Evolutionary conservation across 495 filamentous ascomycete genomes (phyloP).

Genomic region (Tuber magnatum): DNA sequence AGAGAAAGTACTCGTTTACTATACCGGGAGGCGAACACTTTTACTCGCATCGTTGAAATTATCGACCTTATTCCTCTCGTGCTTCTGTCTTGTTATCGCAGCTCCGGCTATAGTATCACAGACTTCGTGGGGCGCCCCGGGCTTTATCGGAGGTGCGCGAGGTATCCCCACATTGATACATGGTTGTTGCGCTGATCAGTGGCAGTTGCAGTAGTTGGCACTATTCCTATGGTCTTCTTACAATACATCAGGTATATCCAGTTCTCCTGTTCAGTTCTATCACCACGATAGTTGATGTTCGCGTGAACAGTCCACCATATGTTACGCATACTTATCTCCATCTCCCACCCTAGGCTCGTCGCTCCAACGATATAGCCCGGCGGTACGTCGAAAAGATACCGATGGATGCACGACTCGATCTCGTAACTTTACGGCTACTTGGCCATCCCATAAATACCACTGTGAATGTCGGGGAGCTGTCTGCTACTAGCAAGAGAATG

Average conservation of each 20-base stretch:
- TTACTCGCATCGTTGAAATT: constrained; percentile 31
- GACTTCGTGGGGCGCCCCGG: constrained; percentile 18
- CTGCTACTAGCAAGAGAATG: constrained; percentile 50
- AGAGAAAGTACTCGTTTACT: constrained; percentile 24
- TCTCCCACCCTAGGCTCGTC: constrained; percentile 61
- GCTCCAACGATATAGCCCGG: constrained; percentile 58
- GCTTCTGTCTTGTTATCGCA: constrained; percentile 23
- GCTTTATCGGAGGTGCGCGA: constrained; percentile 12
- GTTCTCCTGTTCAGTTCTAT: not conserved
- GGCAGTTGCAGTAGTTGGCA: constrained; percentile 16
- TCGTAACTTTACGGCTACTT: constrained; percentile 64
- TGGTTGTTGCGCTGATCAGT: not conserved
- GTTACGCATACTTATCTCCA: constrained; percentile 65
- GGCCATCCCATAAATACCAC: constrained; percentile 50
- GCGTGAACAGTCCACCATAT: constrained; percentile 48
- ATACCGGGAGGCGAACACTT: constrained; percentile 22
- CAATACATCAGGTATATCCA: constrained; percentile 24
- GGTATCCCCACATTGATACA: constrained; percentile 15
- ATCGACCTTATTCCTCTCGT: constrained; percentile 24
- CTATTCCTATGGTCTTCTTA: constrained; percentile 25
- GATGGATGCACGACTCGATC: constrained; percentile 55
- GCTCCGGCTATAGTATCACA: constrained; percentile 23
- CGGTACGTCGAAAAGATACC: constrained; percentile 59
- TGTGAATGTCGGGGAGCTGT: constrained; percentile 49
- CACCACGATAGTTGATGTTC: not conserved